These are phyloP conservation scores for Rhinocladiella mackenziei DNA, from an alignment of 2,329 filamentous ascomycete species.

Conservation along the genomic window DNA sequence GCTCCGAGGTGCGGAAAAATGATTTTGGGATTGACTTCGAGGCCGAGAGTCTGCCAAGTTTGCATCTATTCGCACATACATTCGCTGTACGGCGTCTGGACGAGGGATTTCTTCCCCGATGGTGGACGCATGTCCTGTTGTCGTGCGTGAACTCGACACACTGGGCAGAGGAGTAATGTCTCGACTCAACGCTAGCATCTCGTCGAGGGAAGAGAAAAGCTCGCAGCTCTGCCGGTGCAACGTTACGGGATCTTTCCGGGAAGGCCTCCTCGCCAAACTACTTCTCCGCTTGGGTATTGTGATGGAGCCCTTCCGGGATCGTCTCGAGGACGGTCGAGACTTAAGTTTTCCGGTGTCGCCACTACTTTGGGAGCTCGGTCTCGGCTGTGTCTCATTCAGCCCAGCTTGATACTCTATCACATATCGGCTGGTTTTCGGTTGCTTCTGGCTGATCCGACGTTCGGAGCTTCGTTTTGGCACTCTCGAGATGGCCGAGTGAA, in stretches of 20 bases:
- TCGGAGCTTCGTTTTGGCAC: slow-evolving; percentile 4
- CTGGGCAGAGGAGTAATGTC: slow-evolving; percentile 19
- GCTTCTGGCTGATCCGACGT: not conserved
- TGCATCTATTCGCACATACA: not conserved
- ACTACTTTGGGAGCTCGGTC: not conserved
- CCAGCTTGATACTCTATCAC: not conserved
- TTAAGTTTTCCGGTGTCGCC: not conserved
- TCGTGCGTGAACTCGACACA: slow-evolving; percentile 8
- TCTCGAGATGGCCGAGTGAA: slow-evolving; percentile 23
- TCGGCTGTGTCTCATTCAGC: not conserved
- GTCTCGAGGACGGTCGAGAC: slow-evolving; percentile 3
- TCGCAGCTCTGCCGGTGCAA: slow-evolving; percentile 19
- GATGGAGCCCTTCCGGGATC: slow-evolving; percentile 6
- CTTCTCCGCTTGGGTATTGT: slow-evolving; percentile 13
- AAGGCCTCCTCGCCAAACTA: slow-evolving; percentile 6
- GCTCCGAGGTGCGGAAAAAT: too few relatives aligned
- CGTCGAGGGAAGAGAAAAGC: slow-evolving; percentile 20
- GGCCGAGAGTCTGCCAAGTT: not conserved
- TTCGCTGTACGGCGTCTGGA: not conserved
- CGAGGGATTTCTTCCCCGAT: slow-evolving; percentile 2
- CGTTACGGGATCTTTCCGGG: slow-evolving; percentile 8
- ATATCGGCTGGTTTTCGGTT: not conserved
- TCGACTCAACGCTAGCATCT: slow-evolving; percentile 15
- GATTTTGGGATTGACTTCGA: too few relatives aligned
- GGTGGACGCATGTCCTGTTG: slow-evolving; percentile 17